phyloP scores from a whole-genome alignment of 2,329 filamentous ascomycete species.

The Shiraia sp. region DNA sequence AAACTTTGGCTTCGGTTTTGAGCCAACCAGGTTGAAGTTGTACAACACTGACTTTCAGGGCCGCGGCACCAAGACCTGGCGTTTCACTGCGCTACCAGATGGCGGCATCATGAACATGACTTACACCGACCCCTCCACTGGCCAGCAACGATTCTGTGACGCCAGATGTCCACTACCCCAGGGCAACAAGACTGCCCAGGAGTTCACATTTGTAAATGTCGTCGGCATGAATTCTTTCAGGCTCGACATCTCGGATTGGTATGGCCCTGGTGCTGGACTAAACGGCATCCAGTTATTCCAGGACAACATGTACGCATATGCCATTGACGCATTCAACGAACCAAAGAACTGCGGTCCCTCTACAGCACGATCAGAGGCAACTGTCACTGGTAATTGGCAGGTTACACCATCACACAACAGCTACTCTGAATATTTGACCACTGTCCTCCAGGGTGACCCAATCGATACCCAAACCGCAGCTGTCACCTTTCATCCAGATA shows the following conservation, averaged over 20 bases:
- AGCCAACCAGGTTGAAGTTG: conserved; percentile 82
- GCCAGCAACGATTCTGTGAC: conserved; percentile 73
- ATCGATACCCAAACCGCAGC: conserved; percentile 62
- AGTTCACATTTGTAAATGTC: conserved; percentile 90
- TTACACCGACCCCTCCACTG: conserved; percentile 73
- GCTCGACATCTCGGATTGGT: conserved; percentile 85
- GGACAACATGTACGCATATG: conserved; percentile 82
- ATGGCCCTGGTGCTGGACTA: conserved; percentile 81
- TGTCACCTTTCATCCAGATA: conserved; percentile 80
- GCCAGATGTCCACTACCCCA: conserved; percentile 79
- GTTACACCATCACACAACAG: conserved; percentile 69
- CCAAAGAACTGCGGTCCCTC: conserved; percentile 72
- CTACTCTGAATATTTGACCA: conserved; percentile 75
- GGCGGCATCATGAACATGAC: conserved; percentile 96
- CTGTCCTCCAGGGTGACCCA: conserved; percentile 61
- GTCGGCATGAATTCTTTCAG: conserved; percentile 88
- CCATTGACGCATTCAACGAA: conserved; percentile 85
- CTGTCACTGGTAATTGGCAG: conserved; percentile 73
- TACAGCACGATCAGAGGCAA: conserved; percentile 61
- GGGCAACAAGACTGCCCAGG: conserved; percentile 73
- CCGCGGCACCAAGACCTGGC: conserved; percentile 84
- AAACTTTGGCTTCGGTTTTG: conserved; percentile 79
- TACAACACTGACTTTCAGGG: conserved; percentile 86
- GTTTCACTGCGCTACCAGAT: conserved; percentile 82
- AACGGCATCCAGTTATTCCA: conserved; percentile 86